Conservation (phyloP, 1,284 basidiomycete species). For the Heterobasidion annosum region DNA sequence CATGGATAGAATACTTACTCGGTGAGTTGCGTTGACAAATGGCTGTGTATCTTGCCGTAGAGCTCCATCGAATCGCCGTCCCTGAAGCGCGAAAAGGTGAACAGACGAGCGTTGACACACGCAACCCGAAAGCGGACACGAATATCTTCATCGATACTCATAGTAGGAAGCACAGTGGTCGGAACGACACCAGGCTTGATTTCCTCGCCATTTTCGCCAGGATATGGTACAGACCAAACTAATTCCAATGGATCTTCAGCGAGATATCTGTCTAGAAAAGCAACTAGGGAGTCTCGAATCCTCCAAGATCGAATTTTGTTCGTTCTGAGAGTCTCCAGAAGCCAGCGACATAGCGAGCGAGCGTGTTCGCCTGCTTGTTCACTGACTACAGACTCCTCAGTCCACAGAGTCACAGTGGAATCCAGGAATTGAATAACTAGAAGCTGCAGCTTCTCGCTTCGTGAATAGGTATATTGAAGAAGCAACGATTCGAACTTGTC, state of each 20-base stretch:
- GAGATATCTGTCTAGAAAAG: slow-evolving; percentile 64
- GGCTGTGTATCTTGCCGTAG: slow-evolving; percentile 36
- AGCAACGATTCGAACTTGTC: slow-evolving; percentile 47
- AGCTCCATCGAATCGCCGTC: slow-evolving; percentile 22
- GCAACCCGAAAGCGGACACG: slow-evolving; percentile 79
- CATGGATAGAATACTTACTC: slow-evolving; percentile 30
- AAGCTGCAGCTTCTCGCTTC: slow-evolving; percentile 45
- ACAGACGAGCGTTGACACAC: slow-evolving; percentile 51
- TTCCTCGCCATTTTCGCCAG: slow-evolving; percentile 20
- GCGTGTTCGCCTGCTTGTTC: slow-evolving; percentile 36
- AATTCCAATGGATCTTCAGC: slow-evolving; percentile 44
- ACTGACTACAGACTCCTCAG: slow-evolving; percentile 24
- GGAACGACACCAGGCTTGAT: slow-evolving; percentile 26
- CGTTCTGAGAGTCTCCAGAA: slow-evolving; percentile 34
- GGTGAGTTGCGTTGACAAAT: slow-evolving; percentile 31
- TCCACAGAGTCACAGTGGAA: slow-evolving; percentile 62
- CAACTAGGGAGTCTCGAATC: slow-evolving; percentile 54
- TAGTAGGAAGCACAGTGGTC: slow-evolving; percentile 35
- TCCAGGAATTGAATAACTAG: slow-evolving; percentile 57
- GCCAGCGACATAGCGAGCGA: slow-evolving; percentile 40
- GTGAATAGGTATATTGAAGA: slow-evolving; percentile 45
- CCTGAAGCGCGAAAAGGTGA: slow-evolving; percentile 29
- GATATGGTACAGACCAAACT: slow-evolving; percentile 30
- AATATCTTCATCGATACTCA: slow-evolving; percentile 70
- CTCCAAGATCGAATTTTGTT: slow-evolving; percentile 55